Evolutionary conservation across 768 basidiomycete species (phyloP).

Genomic region (Wakefieldia striispora): DNA sequence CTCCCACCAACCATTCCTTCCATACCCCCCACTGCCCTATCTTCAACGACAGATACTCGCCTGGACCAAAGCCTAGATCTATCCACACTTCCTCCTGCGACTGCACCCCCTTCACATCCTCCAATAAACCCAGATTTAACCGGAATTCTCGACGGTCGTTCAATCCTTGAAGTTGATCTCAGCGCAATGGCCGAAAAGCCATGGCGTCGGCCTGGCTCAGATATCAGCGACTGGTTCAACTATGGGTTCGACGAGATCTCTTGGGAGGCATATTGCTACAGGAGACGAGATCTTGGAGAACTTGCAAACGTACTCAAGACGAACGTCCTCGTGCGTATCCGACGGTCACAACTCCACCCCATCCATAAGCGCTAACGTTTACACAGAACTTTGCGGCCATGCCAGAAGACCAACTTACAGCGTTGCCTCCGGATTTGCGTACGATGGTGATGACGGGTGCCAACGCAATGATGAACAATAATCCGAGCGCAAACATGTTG

Average conservation of each 20-base stretch:
- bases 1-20: slow-evolving; percentile 16
- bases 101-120: slow-evolving; percentile 79
- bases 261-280: slow-evolving; percentile 91
- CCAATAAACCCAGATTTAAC: slow-evolving; percentile 64
- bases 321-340: slow-evolving; percentile 69
- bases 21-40: slow-evolving; percentile 20
- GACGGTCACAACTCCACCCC: background rate
- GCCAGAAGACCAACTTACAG: slow-evolving; percentile 76
- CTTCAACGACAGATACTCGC: slow-evolving; percentile 14
- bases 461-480: slow-evolving; percentile 72
- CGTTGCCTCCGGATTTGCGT: slow-evolving; percentile 76
- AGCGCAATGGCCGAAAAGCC: slow-evolving; percentile 74
- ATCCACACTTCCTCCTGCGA: slow-evolving; percentile 59
- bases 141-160: slow-evolving; percentile 70
- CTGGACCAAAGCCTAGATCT: slow-evolving; percentile 59
- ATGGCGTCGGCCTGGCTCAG: slow-evolving; percentile 90
- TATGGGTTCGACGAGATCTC: slow-evolving; percentile 97
- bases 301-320: slow-evolving; percentile 77
- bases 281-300: slow-evolving; percentile 78
- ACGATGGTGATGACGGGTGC: slow-evolving; percentile 87
- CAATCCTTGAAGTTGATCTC: slow-evolving; percentile 84
- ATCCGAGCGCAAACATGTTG: slow-evolving; percentile 55
- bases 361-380: slow-evolving; percentile 3
- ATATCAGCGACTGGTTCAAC: slow-evolving; percentile 98
- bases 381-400: slow-evolving; percentile 75